Base-by-base conservation (phyloP, 345 rosid genomes). In the Stellera chamaejasme region DNA sequence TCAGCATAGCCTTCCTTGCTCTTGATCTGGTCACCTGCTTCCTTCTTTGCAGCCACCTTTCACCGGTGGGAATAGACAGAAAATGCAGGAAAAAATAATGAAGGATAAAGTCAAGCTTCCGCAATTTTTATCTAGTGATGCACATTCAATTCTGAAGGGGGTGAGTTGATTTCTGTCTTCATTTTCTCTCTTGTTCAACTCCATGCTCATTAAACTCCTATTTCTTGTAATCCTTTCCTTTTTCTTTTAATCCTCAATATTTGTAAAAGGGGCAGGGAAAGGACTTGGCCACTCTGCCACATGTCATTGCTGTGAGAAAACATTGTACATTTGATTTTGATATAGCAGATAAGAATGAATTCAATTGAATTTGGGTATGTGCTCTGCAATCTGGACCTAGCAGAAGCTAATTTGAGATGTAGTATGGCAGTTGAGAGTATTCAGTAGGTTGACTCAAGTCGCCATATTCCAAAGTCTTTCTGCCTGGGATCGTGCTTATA, bases 61-160 rank as follows among this genome's bases (percentile, higher is more conserved):
- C 64, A 45, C 50, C 32, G 75, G 83, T 23, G 76, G 83, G 59
- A 72, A 78, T 61, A 60, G 80, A 49, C 70, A 68, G 47, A 75
- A 75, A 71, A 62, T 78, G 62, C 83, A 79, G 67, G 70, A 72
- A 52, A 75, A 75, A 72, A 70, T 79, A 59, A 67, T 79, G 5
- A 79, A 65, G 70, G 80, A 75, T 54, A 79, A 63, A 74, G 51
- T 72, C 44, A 75, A 75, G 72, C 66, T 79, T 60, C 83, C 80
- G 14, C 42, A 66, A 2, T 78, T 44, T 63, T 63, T 75, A 66
- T 64, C 83, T 2, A 75, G 80, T 55, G 83, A 78, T 62, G 83
- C 73, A 39, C 77, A 78, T 56, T 63, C 79, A 13, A 61, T 78
- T 39, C 59, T 78, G 45, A 78, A 69, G 66, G 79, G 82, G 75